phyloP scores from a whole-genome alignment of 108 stramenopile species.

The Cyclotella atomus region DNA sequence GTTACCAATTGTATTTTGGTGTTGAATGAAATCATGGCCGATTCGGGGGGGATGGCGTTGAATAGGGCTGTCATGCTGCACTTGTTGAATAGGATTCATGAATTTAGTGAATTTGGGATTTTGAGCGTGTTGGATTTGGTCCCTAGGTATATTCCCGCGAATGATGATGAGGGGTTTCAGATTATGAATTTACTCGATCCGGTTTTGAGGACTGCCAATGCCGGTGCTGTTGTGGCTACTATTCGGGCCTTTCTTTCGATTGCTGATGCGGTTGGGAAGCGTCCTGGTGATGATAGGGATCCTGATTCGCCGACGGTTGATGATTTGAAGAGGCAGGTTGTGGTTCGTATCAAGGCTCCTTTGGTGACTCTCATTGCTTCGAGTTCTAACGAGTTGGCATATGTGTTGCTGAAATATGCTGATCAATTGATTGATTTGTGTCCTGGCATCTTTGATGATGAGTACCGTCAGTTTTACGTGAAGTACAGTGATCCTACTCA shows the following conservation, averaged over 20 bases:
- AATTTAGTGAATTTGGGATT: conserved; percentile 98
- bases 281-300: conserved; percentile 53
- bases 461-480: conserved; percentile 97
- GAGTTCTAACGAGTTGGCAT: conserved; percentile 88
- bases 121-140: conserved; percentile 93
- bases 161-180: conserved; percentile 93
- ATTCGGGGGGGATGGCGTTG: conserved; percentile 96
- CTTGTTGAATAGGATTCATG: conserved; percentile 94
- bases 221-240: conserved; percentile 95
- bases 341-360: conserved; percentile 91
- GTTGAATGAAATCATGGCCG: conserved; percentile 94
- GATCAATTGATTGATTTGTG: conserved; percentile 89
- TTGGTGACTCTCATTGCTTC: conserved; percentile 93
- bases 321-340: conserved; percentile 88
- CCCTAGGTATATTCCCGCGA: conserved; percentile 91
- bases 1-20: conserved; percentile 95
- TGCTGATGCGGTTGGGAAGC: conserved; percentile 81
- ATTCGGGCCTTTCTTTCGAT: conserved; percentile 93
- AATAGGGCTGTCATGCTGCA: conserved; percentile 95
- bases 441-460: conserved; percentile 96
- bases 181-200: conserved; percentile 99
- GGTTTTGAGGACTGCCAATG: conserved; percentile 91
- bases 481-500: conserved; percentile 93
- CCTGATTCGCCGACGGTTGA: conserved; percentile 43
- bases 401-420: conserved; percentile 93